phyloP scores from a whole-genome alignment of 208 protist species.

The Acanthamoeba healyi region DNA sequence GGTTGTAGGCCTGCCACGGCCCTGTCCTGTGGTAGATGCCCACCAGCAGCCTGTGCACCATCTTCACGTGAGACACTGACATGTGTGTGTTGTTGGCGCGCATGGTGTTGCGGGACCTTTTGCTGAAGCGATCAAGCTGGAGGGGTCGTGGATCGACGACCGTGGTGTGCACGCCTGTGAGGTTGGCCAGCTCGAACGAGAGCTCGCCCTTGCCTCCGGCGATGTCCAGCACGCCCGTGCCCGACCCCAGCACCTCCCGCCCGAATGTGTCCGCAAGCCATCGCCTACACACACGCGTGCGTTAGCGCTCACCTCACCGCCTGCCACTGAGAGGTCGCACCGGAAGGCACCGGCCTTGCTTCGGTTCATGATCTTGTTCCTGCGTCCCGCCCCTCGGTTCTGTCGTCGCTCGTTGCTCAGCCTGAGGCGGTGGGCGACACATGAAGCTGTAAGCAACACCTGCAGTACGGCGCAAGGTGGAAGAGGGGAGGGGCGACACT shows the following conservation, averaged over 20 bases:
- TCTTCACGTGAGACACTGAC: no score
- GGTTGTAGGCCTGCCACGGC: slow-evolving; percentile 1
- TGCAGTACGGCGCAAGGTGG: no score
- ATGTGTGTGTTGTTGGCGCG: no score
- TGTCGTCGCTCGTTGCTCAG: not conserved
- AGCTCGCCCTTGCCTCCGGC: slow-evolving; percentile 55
- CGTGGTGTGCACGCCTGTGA: slow-evolving; percentile 2
- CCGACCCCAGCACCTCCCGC: not conserved
- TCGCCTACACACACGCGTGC: not conserved
- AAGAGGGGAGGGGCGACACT: not conserved
- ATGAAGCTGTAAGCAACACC: no score
- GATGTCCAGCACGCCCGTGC: slow-evolving; percentile 34
- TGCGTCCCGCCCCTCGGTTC: not conserved
- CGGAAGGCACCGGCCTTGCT: slow-evolving; percentile 29
- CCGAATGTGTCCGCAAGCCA: slow-evolving; percentile 40
- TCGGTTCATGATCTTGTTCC: slow-evolving; percentile 42
- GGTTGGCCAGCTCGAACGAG: slow-evolving; percentile 54
- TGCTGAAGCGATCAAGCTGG: not conserved
- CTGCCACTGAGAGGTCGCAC: not conserved
- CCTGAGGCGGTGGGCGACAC: not conserved
- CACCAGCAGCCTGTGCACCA: no score
- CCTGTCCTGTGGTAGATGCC: slow-evolving; percentile 43
- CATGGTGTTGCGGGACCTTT: no score
- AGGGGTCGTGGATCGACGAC: slow-evolving; percentile 35
- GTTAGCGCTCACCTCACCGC: not conserved